phyloP scores from a whole-genome alignment of 306 rosid genomes.

The Sicyos edulis region DNA sequence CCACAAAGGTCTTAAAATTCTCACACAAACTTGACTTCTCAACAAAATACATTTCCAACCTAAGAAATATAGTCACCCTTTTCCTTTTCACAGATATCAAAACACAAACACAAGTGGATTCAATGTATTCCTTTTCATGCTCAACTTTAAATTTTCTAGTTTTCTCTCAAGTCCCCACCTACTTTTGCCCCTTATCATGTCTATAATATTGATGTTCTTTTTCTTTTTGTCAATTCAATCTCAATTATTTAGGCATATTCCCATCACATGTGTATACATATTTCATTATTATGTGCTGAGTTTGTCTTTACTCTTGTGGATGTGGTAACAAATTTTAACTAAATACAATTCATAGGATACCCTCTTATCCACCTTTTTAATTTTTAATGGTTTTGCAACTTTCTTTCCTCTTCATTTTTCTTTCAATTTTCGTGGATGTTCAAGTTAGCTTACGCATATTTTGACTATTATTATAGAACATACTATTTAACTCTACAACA shows the following conservation, averaged over 20 bases:
- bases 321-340: too few species aligned
- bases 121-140: background rate
- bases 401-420: too few species aligned
- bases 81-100: background rate
- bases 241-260: background rate
- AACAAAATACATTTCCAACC: background rate
- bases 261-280: background rate
- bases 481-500: too few species aligned
- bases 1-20: background rate
- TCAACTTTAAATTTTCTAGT: background rate
- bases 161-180: too few species aligned
- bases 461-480: too few species aligned
- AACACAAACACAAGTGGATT: background rate
- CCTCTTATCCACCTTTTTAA: too few species aligned
- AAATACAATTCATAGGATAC: too few species aligned
- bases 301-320: background rate
- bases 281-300: background rate
- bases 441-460: too few species aligned
- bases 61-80: background rate
- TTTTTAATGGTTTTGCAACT: too few species aligned
- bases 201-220: background rate
- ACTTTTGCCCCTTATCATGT: background rate
- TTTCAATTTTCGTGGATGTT: too few species aligned
- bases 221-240: too few species aligned
- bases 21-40: background rate